Evolutionary conservation across 805 yeast genomes (phyloP).

Genomic region (Teunomyces stri): DNA sequence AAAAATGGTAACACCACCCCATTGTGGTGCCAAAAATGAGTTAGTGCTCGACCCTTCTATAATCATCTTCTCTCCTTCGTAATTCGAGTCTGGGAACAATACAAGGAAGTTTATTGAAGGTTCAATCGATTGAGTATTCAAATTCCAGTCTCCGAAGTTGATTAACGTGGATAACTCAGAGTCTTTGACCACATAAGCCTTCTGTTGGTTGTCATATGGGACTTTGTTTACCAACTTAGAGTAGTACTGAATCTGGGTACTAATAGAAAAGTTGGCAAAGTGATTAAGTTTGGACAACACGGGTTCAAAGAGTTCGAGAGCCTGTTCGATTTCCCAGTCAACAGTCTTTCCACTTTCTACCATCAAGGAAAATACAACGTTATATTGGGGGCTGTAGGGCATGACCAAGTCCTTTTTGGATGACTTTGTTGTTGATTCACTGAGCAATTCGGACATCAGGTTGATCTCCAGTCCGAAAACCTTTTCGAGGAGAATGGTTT

Average conservation of each 20-base stretch:
- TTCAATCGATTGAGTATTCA: conserved; percentile 53
- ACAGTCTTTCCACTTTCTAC: conserved; percentile 67
- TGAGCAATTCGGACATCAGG: conserved; percentile 20
- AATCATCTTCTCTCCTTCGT: conserved; percentile 44
- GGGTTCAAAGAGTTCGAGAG: conserved; percentile 54
- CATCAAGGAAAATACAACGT: conserved; percentile 71
- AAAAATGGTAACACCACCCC: conserved; percentile 74
- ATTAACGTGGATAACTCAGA: conserved; percentile 65
- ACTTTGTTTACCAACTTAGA: conserved; percentile 39
- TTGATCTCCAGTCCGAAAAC: conserved; percentile 40
- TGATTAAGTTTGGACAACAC: conserved; percentile 51
- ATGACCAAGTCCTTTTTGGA: conserved; percentile 38
- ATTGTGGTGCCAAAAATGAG: conserved; percentile 79
- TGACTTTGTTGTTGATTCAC: conserved; percentile 1
- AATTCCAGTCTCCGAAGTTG: conserved; percentile 83
- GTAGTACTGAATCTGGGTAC: conserved; percentile 74
- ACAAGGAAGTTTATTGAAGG: conserved; percentile 72
- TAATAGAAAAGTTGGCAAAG: conserved; percentile 70
- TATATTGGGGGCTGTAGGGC: conserved; percentile 63
- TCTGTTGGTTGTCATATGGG: conserved; percentile 18
- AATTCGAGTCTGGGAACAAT: conserved; percentile 54
- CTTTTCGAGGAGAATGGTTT: conserved; percentile 34
- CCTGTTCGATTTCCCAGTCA: conserved; percentile 68
- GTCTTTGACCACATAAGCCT: conserved; percentile 33
- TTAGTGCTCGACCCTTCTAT: conserved; percentile 50